Evolutionary conservation across 352 stramenopile species (phyloP), one percentile per base, ranked within the genome.

Genomic region (Achlya hypogyna): DNA sequence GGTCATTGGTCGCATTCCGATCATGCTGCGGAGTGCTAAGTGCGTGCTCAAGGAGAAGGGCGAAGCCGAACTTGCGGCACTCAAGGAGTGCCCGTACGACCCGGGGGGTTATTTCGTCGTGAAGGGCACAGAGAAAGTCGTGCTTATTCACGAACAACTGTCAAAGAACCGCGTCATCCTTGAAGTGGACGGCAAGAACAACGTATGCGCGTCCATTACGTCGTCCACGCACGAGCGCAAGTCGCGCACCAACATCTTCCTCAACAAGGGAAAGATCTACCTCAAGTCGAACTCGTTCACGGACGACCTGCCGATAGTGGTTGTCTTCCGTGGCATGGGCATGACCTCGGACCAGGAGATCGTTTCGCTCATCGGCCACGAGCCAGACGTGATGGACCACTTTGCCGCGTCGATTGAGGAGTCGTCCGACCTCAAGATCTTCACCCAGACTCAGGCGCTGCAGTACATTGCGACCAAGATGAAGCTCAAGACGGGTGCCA

Each of bases 91-190:
- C 75, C 95, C 97, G 22, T 98, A 99, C 75, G 97, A 99, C 79
- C 97, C 97, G 25, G 98, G 98, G 70, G 97, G 98, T 65, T 99
- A 99, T 76, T 99, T 99, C 69, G 94, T 99, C 69, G 94, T 99
- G 28, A 98, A 98, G 71, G 96, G 96, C 47, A 84, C 97, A 0
- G 96, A 99, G 76, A 99, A 99, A 72, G 97, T 99, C 20, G 98
- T 99, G 75, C 78, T 99, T 4, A 99, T 99, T 75, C 97, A 99
- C 76, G 98, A 99, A 65, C 98, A 99, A 75, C 75, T 99, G 51
- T 98, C 86, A 40, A 99, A 99, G 78, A 99, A 99, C 87, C 86
- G 97, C 71, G 95, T 99, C 23, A 99, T 99, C 75, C 93, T 99
- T 51, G 97, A 99, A 78, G 84, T 98, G 74, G 97, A 99, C 69